Base-by-base conservation (phyloP, 2,329 filamentous ascomycete species). In the Hirsutella rhossiliensis region DNA sequence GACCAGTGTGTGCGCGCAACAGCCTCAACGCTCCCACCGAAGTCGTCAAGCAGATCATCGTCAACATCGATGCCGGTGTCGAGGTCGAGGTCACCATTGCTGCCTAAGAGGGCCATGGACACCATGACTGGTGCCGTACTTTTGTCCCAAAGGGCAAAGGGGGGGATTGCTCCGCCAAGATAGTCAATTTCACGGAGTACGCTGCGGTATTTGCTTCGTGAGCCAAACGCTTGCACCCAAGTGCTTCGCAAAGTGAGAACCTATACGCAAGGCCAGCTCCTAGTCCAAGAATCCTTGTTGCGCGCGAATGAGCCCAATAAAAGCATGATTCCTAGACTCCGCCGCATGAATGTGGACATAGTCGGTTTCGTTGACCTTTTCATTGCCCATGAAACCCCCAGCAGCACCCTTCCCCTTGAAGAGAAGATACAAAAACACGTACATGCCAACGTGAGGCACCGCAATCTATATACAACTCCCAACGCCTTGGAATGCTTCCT, bases 21-120 rank as follows among this genome's bases (percentile, higher is more conserved):
- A 85, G 81, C 72, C 77, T 98, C 56, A 89, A 94, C 74, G 92
- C 92, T 61, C 92, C 92, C 52, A 98, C 92, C 63, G 92, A 98
- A 81, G 83, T 90, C 56, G 86, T 94, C 75, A 94, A 94, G 83
- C 83, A 87, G 73, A 89, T 92, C 76, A 92, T 92, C 67, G 84
- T 92, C 77, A 94, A 92, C 76, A 92, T 92, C 68, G 86, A 92
- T 76, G 86, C 86, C 55, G 86, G 86, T 75, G 86, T 92, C 64
- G 86, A 92, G 78, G 86, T 92, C 59, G 86, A 92, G 78, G 86
- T 92, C 60, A 92, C 86, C 66, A 92, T 92, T 65, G 86, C 86
- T 65, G 84, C 86, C 66, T 87, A 84, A 73, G 23, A 17, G 9
- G 34, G 34, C n/a, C 34, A 5, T 37, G 34, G 13, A 3, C 34